These are phyloP conservation scores for Fusarium pseudocircinatum DNA, from an alignment of 2,329 filamentous ascomycete species.

Conservation along the genomic window DNA sequence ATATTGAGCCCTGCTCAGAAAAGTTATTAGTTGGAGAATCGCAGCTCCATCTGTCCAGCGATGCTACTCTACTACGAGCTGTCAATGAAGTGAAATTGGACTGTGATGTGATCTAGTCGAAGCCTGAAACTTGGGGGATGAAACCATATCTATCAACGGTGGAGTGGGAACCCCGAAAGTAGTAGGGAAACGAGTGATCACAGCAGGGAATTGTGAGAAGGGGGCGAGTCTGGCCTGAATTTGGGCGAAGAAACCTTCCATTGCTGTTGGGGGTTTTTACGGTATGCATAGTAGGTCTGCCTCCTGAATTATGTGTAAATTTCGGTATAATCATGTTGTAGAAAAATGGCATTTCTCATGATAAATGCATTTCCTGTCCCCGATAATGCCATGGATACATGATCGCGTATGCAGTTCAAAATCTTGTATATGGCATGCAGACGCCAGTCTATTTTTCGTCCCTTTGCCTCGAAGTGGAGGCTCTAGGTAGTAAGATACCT, in stretches of 20 bases:
- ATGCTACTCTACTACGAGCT: slow-evolving; percentile 14
- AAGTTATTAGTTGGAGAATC: slow-evolving; percentile 1
- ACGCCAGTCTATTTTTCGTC: background rate
- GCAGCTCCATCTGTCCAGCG: background rate
- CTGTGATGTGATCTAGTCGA: slow-evolving; percentile 9
- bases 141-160: slow-evolving; percentile 19
- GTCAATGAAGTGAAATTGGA: slow-evolving; percentile 8
- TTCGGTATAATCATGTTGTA: background rate
- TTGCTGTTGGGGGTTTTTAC: background rate
- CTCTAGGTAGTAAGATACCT: background rate
- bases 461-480: background rate
- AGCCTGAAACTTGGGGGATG: slow-evolving; percentile 28
- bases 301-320: background rate
- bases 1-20: background rate
- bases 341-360: background rate
- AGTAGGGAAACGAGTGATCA: slow-evolving; percentile 26
- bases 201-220: background rate
- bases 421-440: background rate
- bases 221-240: background rate
- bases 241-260: background rate
- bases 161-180: slow-evolving; percentile 8
- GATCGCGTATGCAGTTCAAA: background rate
- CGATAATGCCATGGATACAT: background rate
- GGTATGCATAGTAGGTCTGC: background rate
- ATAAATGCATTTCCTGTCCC: background rate